Percentiles rank a stretch among this genome's conserved stretches.
phyloP scores from a whole-genome alignment of 495 filamentous ascomycete species.

The Penicillium taxi region DNA sequence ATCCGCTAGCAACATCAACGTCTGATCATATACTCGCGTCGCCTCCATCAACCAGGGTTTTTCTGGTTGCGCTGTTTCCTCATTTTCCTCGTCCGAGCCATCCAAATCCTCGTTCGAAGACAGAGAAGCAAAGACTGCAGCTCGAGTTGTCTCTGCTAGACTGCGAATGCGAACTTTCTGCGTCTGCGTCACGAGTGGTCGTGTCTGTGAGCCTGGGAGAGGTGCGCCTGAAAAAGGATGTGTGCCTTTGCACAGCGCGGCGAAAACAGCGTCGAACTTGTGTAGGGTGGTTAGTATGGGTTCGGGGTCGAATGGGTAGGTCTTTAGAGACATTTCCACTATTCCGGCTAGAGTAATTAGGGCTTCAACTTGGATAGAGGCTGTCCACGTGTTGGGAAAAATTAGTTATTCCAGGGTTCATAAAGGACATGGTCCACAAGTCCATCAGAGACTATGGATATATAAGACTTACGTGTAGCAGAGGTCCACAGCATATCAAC shows the following conservation, averaged over 20 bases:
- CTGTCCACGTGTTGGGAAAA: slow-evolving; percentile 36
- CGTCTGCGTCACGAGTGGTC: slow-evolving; percentile 47
- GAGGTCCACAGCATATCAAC: slow-evolving; percentile 76
- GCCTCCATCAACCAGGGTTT: slow-evolving; percentile 56
- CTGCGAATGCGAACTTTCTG: slow-evolving; percentile 80
- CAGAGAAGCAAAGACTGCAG: slow-evolving; percentile 45
- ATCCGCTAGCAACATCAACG: slow-evolving; percentile 62
- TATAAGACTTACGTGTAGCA: slow-evolving; percentile 59
- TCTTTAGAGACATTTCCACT: slow-evolving; percentile 53
- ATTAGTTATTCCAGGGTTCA: no score
- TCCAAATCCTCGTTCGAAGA: slow-evolving; percentile 26
- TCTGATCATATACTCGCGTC: slow-evolving; percentile 69
- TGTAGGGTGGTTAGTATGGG: slow-evolving; percentile 58
- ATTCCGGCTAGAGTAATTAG: slow-evolving; percentile 68
- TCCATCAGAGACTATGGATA: slow-evolving; percentile 1
- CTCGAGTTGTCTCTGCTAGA: slow-evolving; percentile 51
- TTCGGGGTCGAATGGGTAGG: slow-evolving; percentile 58
- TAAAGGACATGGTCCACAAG: not conserved
- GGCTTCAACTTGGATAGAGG: slow-evolving; percentile 74
- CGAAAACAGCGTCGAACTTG: slow-evolving; percentile 74
- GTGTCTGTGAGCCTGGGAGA: slow-evolving; percentile 48
- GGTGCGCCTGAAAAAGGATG: slow-evolving; percentile 56
- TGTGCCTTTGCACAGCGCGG: slow-evolving; percentile 57
- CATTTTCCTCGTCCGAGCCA: slow-evolving; percentile 28
- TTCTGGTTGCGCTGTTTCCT: slow-evolving; percentile 5